phyloP scores from a whole-genome alignment of 108 stramenopile species.

The Ochromonas danica region DNA sequence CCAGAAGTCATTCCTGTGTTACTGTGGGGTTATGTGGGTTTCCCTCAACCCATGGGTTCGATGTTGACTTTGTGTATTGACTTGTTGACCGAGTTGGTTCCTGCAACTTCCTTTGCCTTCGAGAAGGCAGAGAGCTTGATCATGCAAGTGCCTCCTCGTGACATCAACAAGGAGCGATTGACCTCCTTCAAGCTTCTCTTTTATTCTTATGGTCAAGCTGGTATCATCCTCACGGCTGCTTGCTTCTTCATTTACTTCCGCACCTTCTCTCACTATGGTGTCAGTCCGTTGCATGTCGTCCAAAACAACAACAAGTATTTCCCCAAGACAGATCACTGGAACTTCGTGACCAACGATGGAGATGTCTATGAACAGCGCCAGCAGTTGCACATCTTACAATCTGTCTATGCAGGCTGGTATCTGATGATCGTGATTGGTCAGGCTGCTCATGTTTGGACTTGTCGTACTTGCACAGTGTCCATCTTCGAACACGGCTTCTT shows the following conservation, averaged over 20 bases:
- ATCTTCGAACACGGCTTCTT: constrained; percentile 9
- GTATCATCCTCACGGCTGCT: constrained; percentile 45
- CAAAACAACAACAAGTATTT: no score
- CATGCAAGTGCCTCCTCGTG: background rate
- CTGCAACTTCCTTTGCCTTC: constrained; percentile 66
- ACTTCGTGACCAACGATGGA: no score
- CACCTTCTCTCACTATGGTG: background rate
- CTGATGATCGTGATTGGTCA: no score
- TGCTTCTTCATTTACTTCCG: background rate
- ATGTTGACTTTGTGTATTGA: constrained; percentile 88
- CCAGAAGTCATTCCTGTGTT: constrained; percentile 15
- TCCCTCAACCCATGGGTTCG: constrained; percentile 24
- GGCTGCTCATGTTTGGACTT: no score
- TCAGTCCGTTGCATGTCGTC: background rate
- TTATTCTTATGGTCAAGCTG: constrained; percentile 1
- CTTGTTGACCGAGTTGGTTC: constrained; percentile 63
- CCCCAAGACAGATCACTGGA: no score
- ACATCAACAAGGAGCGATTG: background rate
- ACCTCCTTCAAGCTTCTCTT: background rate
- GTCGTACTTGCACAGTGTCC: no score
- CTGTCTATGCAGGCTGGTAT: no score
- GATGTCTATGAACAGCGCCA: no score
- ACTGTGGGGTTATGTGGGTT: background rate
- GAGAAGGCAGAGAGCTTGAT: constrained; percentile 47
- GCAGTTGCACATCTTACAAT: no score